phyloP scores from a whole-genome alignment of 2,329 filamentous ascomycete genomes.

The Alternaria conjuncta region DNA sequence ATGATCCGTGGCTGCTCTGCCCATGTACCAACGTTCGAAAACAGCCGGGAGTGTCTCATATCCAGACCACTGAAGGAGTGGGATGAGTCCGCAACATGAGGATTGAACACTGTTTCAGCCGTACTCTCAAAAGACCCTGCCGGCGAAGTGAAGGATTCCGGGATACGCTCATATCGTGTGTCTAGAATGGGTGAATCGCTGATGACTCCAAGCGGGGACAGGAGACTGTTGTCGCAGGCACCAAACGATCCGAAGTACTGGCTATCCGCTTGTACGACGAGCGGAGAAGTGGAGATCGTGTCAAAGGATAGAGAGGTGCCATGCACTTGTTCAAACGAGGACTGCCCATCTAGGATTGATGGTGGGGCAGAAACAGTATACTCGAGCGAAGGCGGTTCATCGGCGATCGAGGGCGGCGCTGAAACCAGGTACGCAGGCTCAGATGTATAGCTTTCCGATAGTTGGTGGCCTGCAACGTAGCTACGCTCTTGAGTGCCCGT shows the following conservation, averaged over 20 bases:
- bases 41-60: constrained; percentile 37
- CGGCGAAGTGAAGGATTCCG: constrained; percentile 23
- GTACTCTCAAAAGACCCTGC: constrained; percentile 28
- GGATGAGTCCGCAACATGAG: constrained; percentile 33
- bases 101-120: constrained; percentile 37
- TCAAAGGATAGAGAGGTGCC: constrained; percentile 36
- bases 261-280: constrained; percentile 23
- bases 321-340: constrained; percentile 30
- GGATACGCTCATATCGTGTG: constrained; percentile 29
- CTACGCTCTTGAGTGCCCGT: constrained; percentile 10
- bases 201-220: constrained; percentile 22
- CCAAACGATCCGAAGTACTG: constrained; percentile 33
- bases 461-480: constrained; percentile 20
- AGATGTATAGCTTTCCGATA: constrained; percentile 28
- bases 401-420: constrained; percentile 32
- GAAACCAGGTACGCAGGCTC: constrained; percentile 32
- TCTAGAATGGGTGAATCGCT: constrained; percentile 32
- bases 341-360: constrained; percentile 35
- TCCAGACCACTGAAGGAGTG: constrained; percentile 40
- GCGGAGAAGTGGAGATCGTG: constrained; percentile 36
- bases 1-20: constrained; percentile 36
- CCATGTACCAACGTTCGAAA: constrained; percentile 38
- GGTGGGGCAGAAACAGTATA: constrained; percentile 37
- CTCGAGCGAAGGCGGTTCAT: constrained; percentile 34
- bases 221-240: constrained; percentile 23